Percentiles rank a stretch among this genome's conserved stretches.
Evolutionary conservation across 75 land plant species (phyloP).

Genomic region (Picea sitchensis): DNA sequence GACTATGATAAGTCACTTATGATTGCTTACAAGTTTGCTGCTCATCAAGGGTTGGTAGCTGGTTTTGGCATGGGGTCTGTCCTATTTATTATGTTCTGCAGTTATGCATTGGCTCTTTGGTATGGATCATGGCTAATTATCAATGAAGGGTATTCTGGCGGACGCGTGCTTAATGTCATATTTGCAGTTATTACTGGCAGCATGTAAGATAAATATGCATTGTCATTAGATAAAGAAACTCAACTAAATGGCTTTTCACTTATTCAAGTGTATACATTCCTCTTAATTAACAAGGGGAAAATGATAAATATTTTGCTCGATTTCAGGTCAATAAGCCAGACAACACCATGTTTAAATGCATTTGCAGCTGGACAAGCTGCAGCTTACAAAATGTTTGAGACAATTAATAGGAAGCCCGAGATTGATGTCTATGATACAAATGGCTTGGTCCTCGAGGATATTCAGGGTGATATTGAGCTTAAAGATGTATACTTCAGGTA

Average conservation of each 20-base stretch:
- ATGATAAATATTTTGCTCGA: neutral
- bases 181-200: slow-evolving; percentile 77
- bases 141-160: slow-evolving; percentile 59
- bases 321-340: slow-evolving; percentile 30
- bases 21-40: slow-evolving; percentile 57
- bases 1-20: slow-evolving; percentile 57
- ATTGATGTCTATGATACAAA: slow-evolving; percentile 78
- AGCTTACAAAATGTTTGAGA: slow-evolving; percentile 93
- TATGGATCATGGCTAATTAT: slow-evolving; percentile 70
- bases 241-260: neutral
- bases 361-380: slow-evolving; percentile 89
- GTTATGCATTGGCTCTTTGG: slow-evolving; percentile 76
- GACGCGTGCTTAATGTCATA: slow-evolving; percentile 64
- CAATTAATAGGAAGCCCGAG: slow-evolving; percentile 71
- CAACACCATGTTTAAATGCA: slow-evolving; percentile 73
- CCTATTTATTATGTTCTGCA: slow-evolving; percentile 41
- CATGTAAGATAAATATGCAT: slow-evolving; percentile 47
- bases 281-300: neutral
- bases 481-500: slow-evolving; percentile 72
- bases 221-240: neutral
- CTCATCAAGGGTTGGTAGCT: slow-evolving; percentile 54
- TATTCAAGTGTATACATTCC: neutral
- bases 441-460: slow-evolving; percentile 52
- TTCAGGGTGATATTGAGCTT: slow-evolving; percentile 76
- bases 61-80: slow-evolving; percentile 73